These are phyloP conservation scores for Trichosanthes truncata DNA, from an alignment of 306 rosid genomes.

Conservation along the genomic window DNA sequence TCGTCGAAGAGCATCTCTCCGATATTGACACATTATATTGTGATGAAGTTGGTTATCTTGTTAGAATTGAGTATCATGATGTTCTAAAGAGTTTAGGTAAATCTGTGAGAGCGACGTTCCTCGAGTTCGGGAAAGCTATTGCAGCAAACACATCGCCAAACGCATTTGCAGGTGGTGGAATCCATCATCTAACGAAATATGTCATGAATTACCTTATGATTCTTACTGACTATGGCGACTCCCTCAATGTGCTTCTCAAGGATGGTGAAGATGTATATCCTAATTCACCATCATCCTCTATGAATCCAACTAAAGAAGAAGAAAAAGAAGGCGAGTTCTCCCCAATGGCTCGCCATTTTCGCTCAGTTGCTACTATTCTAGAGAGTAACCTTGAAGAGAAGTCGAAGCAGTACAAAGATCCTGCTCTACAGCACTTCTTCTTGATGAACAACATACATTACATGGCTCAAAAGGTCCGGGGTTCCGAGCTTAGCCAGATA, in stretches of 20 bases:
- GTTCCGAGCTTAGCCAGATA: conserved; percentile 48
- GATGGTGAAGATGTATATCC: conserved; percentile 35
- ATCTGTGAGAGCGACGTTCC: conserved; percentile 54
- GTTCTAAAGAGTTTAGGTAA: conserved; percentile 64
- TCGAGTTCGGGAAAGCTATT: conserved; percentile 59
- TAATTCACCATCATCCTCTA: conserved; percentile 38
- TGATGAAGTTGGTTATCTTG: conserved; percentile 58
- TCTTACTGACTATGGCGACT: conserved; percentile 56
- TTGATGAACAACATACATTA: conserved; percentile 85
- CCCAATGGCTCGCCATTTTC: conserved; percentile 47
- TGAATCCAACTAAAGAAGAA: conserved; percentile 43
- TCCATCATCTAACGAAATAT: conserved; percentile 71
- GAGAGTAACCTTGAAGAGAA: conserved; percentile 66
- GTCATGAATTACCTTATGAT: conserved; percentile 78
- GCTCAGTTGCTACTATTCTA: conserved; percentile 51
- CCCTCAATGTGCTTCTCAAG: conserved; percentile 55
- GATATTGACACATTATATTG: conserved; percentile 54
- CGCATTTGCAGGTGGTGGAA: conserved; percentile 71
- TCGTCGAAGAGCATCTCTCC: conserved; percentile 52
- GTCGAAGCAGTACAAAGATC: conserved; percentile 56
- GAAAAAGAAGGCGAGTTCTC: conserved; percentile 43
- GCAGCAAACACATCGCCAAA: conserved; percentile 54
- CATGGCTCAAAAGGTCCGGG: conserved; percentile 85
- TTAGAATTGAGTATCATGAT: conserved; percentile 57
- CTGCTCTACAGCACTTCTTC: conserved; percentile 70